Evolutionary conservation across 2,329 filamentous ascomycete species (phyloP), one percentile per base, ranked within the genome.

Genomic region (Penicillium crustosum): DNA sequence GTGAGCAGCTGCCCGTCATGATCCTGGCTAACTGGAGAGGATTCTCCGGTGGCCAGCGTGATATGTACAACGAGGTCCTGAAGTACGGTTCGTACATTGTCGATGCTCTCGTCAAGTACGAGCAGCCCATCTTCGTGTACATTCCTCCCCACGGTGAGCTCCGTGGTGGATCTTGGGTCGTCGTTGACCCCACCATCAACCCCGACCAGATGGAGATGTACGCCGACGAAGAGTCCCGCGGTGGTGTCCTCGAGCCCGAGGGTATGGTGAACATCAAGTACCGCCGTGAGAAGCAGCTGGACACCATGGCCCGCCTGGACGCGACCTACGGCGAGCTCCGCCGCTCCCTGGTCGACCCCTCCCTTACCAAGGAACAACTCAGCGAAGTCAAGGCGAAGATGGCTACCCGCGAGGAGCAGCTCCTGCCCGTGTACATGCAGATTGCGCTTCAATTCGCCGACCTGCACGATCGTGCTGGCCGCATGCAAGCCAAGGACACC

Each of bases 21-120:
- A 99, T 99, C 74, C 87, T 99, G 64, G 94, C 94, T 79, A 99
- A 99, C 85, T 99, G 94, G 94, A 89, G 94, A 87, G 94, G 94
- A 82, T 99, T 99, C 91, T 99, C 94, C 67, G 94, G 94, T 82
- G 94, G 94, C 65, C 94, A 99, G 81, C 91, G 93, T 68, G 94
- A 99, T 79, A 99, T 99, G 94, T 99, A 95, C 87, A 97, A 97
- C 81, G 94, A 99, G 80, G 94, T 99, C 17, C 87, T 99, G 78
- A 99, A 99, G 83, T 99, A 99, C 73, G 94, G 94, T 73, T 97
- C 93, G 19, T 97, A 94, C 84, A 99, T 99, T 73, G 94, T 99
- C 67, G 94, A 99, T 72, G 93, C 93, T 55, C 88, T 99, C 48
- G 92, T 96, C 83, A 96, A 97, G 81, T 99, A 91, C 74, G 91